Evolutionary conservation across 1,284 basidiomycete genomes (phyloP).

Genomic region (Cutaneotrichosporon cavernicola): DNA sequence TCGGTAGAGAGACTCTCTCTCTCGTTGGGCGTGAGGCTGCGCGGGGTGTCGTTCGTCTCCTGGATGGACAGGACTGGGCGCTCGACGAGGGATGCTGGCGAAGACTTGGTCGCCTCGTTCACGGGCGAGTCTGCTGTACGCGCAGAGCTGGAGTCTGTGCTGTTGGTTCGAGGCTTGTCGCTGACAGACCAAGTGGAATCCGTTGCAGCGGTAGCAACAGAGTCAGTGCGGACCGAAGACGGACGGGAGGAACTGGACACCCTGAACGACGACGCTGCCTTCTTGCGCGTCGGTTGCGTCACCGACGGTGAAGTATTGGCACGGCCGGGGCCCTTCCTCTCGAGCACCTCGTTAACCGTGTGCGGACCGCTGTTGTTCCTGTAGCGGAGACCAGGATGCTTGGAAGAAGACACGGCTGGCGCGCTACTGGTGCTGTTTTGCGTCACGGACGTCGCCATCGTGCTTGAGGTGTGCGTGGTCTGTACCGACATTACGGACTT

Average conservation of each 20-base stretch:
- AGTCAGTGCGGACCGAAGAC: conserved; percentile 1
- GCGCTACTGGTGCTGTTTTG: not conserved
- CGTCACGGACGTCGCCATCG: not conserved
- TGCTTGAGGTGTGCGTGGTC: not conserved
- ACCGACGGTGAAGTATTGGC: not conserved
- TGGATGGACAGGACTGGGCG: not conserved
- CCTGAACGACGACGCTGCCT: conserved; percentile 2
- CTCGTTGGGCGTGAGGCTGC: conserved; percentile 1
- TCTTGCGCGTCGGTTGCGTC: not conserved
- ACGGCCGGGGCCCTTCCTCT: not conserved
- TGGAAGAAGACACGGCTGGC: not conserved
- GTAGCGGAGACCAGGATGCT: not conserved
- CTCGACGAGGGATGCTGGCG: not conserved
- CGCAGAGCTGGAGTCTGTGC: not conserved
- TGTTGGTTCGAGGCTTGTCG: not conserved
- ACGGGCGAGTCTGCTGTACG: not conserved
- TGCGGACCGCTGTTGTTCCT: not conserved
- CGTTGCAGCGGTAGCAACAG: not conserved
- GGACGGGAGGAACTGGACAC: conserved; percentile 6
- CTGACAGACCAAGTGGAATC: not conserved
- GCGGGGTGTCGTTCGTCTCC: not conserved
- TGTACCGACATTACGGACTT: conserved; percentile 1
- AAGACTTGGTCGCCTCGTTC: not conserved
- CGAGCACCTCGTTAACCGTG: not conserved
- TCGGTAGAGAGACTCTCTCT: not conserved